Percentiles rank a stretch among this genome's conserved stretches.
Conservation (phyloP, 2,329 filamentous ascomycete species). For the Colletotrichum simmondsii region DNA sequence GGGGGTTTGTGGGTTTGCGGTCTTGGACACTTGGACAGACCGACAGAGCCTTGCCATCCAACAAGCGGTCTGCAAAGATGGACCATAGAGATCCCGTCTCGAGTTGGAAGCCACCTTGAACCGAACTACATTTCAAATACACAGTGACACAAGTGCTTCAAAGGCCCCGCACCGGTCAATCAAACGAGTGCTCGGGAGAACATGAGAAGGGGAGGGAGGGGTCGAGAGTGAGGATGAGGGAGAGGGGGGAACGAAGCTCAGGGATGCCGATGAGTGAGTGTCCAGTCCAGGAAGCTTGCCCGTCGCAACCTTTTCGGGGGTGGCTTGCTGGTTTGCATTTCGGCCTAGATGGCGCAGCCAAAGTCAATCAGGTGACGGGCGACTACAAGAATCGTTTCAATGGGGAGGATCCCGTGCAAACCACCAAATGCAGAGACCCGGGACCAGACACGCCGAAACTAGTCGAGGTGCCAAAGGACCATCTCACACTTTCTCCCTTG, state of each 20-base stretch:
- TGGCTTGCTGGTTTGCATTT: not conserved
- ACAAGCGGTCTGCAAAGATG: not conserved
- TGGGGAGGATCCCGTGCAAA: not conserved
- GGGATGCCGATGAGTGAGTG: no score
- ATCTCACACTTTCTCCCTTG: not conserved
- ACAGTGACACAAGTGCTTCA: no score
- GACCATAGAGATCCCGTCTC: not conserved
- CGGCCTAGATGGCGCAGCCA: conserved; percentile 14
- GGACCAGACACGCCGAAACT: not conserved
- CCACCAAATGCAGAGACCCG: not conserved
- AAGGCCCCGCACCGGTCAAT: conserved; percentile 28
- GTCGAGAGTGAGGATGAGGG: not conserved
- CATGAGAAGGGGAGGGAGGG: not conserved
- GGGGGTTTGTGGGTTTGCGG: not conserved
- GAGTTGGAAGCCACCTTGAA: not conserved
- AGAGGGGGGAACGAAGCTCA: no score
- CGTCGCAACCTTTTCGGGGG: not conserved
- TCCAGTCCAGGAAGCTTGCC: not conserved
- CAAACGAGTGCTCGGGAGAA: not conserved
- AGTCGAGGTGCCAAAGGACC: no score
- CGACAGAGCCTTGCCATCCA: not conserved
- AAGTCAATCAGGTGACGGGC: conserved; percentile 27
- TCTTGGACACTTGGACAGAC: not conserved
- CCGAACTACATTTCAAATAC: not conserved
- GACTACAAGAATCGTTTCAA: not conserved